Evolutionary conservation across 2,329 filamentous ascomycete genomes (phyloP).

Genomic region (Didymella arachidicola): DNA sequence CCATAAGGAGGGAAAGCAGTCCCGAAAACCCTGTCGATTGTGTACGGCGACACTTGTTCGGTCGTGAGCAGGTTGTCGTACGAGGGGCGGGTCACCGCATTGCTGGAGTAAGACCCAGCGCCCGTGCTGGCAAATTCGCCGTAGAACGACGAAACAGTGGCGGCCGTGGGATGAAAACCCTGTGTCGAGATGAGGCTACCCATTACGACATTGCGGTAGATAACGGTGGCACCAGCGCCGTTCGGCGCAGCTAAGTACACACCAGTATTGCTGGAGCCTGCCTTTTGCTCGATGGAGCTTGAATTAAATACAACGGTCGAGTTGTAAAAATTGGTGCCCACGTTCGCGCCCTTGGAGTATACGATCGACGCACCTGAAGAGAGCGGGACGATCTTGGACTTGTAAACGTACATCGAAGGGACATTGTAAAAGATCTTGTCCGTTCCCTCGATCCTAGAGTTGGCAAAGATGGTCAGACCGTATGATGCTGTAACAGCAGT

Average conservation of each 20-base stretch:
- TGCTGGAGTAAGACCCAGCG: slow-evolving; percentile 51
- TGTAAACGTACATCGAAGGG: slow-evolving; percentile 54
- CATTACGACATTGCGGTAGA: slow-evolving; percentile 54
- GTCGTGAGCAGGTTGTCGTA: slow-evolving; percentile 49
- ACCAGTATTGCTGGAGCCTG: slow-evolving; percentile 47
- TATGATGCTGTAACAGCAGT: slow-evolving; percentile 38
- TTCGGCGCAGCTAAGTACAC: slow-evolving; percentile 56
- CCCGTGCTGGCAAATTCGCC: slow-evolving; percentile 55
- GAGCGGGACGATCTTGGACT: slow-evolving; percentile 54
- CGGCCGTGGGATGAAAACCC: slow-evolving; percentile 46
- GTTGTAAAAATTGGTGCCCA: slow-evolving; percentile 34
- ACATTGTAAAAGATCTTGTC: slow-evolving; percentile 55
- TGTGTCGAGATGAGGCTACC: slow-evolving; percentile 50
- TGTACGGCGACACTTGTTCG: slow-evolving; percentile 48
- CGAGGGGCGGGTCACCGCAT: slow-evolving; percentile 41
- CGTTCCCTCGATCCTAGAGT: slow-evolving; percentile 56
- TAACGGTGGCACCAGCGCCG: slow-evolving; percentile 50
- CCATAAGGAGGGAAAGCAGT: slow-evolving; percentile 46
- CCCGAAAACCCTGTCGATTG: slow-evolving; percentile 46
- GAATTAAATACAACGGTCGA: slow-evolving; percentile 55
- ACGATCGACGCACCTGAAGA: slow-evolving; percentile 47
- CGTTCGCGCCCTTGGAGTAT: slow-evolving; percentile 51
- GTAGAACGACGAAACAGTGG: slow-evolving; percentile 44
- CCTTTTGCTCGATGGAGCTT: slow-evolving; percentile 47
- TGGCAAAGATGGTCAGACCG: slow-evolving; percentile 52